Conservation (phyloP, 164 flowering plant species). For the Protea cynaroides region DNA sequence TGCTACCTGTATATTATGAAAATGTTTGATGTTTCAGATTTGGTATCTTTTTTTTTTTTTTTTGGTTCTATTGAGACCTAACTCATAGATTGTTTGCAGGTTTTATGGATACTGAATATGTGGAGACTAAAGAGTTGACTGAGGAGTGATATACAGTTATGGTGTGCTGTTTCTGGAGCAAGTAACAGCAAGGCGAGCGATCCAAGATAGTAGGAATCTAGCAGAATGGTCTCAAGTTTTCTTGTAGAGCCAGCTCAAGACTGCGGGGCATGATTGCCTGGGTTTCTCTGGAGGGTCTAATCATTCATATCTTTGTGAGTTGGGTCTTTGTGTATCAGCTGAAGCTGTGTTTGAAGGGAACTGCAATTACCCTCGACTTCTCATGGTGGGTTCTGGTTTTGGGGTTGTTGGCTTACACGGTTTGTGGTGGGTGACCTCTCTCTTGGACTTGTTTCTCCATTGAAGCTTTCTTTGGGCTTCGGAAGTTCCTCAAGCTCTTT, state of each 20-base stretch:
- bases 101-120: conserved; percentile 96
- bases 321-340: conserved; percentile 29
- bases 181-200: conserved; percentile 66
- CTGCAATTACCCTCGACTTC: conserved; percentile 16
- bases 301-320: conserved; percentile 20
- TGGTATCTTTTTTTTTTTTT: too few species aligned
- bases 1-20: too few species aligned
- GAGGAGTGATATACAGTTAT: conserved; percentile 96
- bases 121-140: conserved; percentile 77
- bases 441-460: conserved; percentile 41
- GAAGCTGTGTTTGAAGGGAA: conserved; percentile 27
- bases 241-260: conserved; percentile 38
- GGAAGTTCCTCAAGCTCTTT: conserved; percentile 39
- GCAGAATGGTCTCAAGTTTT: conserved; percentile 74
- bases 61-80: conserved; percentile 7
- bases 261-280: conserved; percentile 24
- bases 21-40: too few species aligned
- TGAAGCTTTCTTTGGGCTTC: conserved; percentile 36
- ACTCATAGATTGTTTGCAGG: conserved; percentile 39
- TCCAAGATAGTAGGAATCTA: conserved; percentile 77
- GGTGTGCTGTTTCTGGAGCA: conserved; percentile 85
- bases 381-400: conserved; percentile 34
- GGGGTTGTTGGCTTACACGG: conserved; percentile 18
- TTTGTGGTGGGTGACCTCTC: conserved; percentile 30
- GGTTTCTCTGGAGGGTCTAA: conserved; percentile 18